Percentiles rank a stretch among this genome's conserved stretches.
Conservation (phyloP, 2,329 filamentous ascomycete genomes). For the Graphiopsis chlorocephala region DNA sequence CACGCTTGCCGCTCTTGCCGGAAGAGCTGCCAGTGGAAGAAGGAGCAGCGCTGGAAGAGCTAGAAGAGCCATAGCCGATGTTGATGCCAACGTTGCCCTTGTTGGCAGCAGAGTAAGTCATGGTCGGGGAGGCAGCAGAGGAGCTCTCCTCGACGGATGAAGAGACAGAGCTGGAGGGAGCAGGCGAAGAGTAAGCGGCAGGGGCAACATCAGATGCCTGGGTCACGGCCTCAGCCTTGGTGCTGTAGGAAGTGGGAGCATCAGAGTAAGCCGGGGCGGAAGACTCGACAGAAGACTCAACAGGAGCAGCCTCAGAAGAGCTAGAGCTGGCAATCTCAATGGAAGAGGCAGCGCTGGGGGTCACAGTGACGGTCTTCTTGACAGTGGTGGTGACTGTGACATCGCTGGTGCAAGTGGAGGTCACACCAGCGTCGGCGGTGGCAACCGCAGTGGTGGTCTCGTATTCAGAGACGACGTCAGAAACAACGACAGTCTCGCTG, state of each 20-base stretch:
- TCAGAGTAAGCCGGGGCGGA: constrained; percentile 13
- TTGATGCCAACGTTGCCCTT: constrained; percentile 6
- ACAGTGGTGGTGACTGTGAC: constrained; percentile 42
- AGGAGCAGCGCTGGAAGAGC: constrained; percentile 13
- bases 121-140: constrained; percentile 6
- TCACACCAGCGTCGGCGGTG: constrained; percentile 17
- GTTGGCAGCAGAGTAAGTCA: constrained; percentile 11
- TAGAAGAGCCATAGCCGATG: constrained; percentile 1
- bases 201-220: neutral
- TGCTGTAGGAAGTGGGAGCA: constrained; percentile 13
- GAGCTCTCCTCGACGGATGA: constrained; percentile 5
- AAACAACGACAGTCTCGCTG: constrained; percentile 22
- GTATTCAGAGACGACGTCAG: constrained; percentile 1
- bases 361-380: constrained; percentile 39
- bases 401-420: constrained; percentile 28
- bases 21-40: constrained; percentile 13
- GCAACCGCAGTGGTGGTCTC: constrained; percentile 28
- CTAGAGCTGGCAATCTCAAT: neutral
- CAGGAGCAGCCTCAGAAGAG: constrained; percentile 20
- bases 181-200: constrained; percentile 6
- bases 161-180: constrained; percentile 8
- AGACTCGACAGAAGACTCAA: constrained; percentile 3
- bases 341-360: constrained; percentile 1
- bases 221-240: constrained; percentile 11
- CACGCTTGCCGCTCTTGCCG: constrained; percentile 55